Conservation (phyloP, 2,329 filamentous ascomycete species). For the Pezicula neosporulosa region DNA sequence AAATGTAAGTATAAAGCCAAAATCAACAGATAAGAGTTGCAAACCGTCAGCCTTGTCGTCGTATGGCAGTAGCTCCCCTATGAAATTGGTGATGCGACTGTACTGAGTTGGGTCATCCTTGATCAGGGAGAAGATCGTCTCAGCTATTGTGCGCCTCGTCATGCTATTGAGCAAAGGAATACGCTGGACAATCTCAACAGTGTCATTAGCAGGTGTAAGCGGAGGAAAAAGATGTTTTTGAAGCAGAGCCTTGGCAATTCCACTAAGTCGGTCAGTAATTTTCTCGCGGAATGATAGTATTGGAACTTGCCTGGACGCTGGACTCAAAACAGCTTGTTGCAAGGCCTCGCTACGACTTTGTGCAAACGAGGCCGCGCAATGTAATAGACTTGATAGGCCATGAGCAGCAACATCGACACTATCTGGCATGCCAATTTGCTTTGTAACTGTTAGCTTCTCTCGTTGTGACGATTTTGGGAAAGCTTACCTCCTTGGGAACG, state of each 20-base stretch:
- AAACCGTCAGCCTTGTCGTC: conserved; percentile 37
- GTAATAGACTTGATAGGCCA: conserved; percentile 33
- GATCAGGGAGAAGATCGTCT: conserved; percentile 54
- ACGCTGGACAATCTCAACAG: conserved; percentile 27
- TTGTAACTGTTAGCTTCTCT: conserved; percentile 2
- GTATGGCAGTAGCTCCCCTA: conserved; percentile 48
- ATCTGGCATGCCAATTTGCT: conserved; percentile 27
- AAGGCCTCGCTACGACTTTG: conserved; percentile 16
- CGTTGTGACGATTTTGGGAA: conserved; percentile 5
- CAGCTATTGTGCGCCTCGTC: conserved; percentile 57
- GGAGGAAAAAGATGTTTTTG: conserved; percentile 65
- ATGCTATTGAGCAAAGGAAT: conserved; percentile 48
- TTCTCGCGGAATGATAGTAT: background rate
- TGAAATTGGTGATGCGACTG: conserved; percentile 44
- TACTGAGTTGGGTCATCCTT: conserved; percentile 48
- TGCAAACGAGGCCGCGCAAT: conserved; percentile 26
- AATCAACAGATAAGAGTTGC: background rate
- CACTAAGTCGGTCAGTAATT: conserved; percentile 22
- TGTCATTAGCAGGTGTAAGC: conserved; percentile 25
- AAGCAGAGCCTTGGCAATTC: conserved; percentile 51
- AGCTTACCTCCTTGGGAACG: conserved; percentile 35
- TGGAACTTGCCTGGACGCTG: conserved; percentile 17
- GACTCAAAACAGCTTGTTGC: conserved; percentile 4
- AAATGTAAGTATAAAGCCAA: conserved; percentile 18
- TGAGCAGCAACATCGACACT: conserved; percentile 29